phyloP scores from a whole-genome alignment of 306 rosid species.

The Arachis hypogaea region DNA sequence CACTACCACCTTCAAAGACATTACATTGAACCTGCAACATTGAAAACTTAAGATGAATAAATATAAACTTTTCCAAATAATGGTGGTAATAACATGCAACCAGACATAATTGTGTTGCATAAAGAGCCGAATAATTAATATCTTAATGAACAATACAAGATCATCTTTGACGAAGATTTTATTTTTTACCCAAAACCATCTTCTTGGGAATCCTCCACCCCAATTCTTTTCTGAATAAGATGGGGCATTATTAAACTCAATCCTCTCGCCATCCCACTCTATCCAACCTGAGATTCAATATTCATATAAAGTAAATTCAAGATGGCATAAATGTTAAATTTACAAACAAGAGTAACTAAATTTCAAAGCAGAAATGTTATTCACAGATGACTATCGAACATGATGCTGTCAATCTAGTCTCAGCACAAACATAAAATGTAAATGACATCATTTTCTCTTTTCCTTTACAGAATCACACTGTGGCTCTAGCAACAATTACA shows the following conservation, averaged over 20 bases:
- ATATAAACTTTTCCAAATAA: slow-evolving; percentile 12
- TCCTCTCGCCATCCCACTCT: slow-evolving; percentile 95
- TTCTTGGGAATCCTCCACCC: slow-evolving; percentile 98
- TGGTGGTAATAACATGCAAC: slow-evolving; percentile 19
- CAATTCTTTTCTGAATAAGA: slow-evolving; percentile 95
- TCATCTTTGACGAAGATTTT: slow-evolving; percentile 28
- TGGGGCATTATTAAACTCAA: slow-evolving; percentile 89
- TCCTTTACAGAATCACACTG: neutral
- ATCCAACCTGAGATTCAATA: slow-evolving; percentile 90
- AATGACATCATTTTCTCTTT: neutral
- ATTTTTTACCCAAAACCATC: slow-evolving; percentile 94
- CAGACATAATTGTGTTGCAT: slow-evolving; percentile 23
- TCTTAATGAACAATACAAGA: neutral
- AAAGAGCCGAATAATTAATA: slow-evolving; percentile 15
- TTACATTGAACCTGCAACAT: slow-evolving; percentile 82
- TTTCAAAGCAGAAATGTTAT: slow-evolving; percentile 13
- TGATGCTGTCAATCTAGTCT: slow-evolving; percentile 16
- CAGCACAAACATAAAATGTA: slow-evolving; percentile 16
- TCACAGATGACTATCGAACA: slow-evolving; percentile 16
- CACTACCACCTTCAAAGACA: slow-evolving; percentile 83
- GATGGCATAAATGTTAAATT: slow-evolving; percentile 9
- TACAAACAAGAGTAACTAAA: slow-evolving; percentile 12
- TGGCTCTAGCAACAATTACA: slow-evolving; percentile 28
- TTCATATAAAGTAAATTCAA: slow-evolving; percentile 45
- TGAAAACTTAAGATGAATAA: slow-evolving; percentile 27